Conservation (phyloP, 306 rosid species). For the Quercus mongolica region DNA sequence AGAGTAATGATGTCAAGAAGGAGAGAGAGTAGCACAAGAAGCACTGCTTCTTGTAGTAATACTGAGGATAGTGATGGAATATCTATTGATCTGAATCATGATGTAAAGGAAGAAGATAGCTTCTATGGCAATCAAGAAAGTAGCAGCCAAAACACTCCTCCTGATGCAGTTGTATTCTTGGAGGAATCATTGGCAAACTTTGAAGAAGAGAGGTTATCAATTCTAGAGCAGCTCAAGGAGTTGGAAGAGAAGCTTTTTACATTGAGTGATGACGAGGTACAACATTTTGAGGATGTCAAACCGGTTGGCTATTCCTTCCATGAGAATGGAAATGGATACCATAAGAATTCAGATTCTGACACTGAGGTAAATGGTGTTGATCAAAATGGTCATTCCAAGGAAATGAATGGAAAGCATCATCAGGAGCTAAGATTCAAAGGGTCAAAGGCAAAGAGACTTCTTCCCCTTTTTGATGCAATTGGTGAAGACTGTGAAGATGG, state of each 20-base stretch:
- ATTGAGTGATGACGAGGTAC: conserved; percentile 62
- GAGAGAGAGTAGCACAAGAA: conserved; percentile 55
- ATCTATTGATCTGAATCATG: conserved; percentile 65
- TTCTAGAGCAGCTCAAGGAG: conserved; percentile 74
- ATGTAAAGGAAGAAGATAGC: conserved; percentile 64
- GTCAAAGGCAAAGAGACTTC: conserved; percentile 58
- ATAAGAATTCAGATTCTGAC: conserved; percentile 34
- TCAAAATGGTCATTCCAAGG: conserved; percentile 56
- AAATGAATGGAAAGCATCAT: conserved; percentile 59
- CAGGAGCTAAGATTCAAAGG: conserved; percentile 49
- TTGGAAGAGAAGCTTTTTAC: conserved; percentile 83
- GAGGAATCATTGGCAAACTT: conserved; percentile 74
- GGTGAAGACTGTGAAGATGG: conserved; percentile 54
- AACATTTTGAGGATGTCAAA: conserved; percentile 38
- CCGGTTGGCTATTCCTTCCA: conserved; percentile 30
- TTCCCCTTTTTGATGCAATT: conserved; percentile 71
- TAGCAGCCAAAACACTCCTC: conserved; percentile 72
- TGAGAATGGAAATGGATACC: conserved; percentile 74
- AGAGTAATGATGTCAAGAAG: conserved; percentile 42
- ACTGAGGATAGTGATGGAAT: conserved; percentile 80
- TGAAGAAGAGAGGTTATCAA: conserved; percentile 87
- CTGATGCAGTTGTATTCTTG: conserved; percentile 63
- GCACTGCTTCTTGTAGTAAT: conserved; percentile 74
- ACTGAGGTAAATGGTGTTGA: conserved; percentile 42
- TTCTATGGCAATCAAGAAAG: conserved; percentile 46